Percentiles rank a stretch among this genome's conserved stretches.
These are phyloP conservation scores for Scheffersomyces lignosus DNA, from an alignment of 805 yeast species.

Conservation along the genomic window DNA sequence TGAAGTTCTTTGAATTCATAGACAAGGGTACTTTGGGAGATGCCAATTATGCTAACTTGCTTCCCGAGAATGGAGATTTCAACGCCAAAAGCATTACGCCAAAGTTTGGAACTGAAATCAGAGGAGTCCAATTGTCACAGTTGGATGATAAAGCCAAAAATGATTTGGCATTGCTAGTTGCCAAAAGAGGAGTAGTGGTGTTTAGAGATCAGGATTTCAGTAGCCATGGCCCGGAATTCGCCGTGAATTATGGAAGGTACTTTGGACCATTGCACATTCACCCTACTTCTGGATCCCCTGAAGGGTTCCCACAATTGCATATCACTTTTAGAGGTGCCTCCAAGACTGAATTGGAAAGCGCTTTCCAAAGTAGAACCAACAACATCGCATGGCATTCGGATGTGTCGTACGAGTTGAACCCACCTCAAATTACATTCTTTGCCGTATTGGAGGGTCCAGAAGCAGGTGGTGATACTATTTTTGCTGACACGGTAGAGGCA, in stretches of 20 bases:
- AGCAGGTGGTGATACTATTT: conserved; percentile 78
- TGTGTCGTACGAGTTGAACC: conserved; percentile 70
- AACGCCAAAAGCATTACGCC: conserved; percentile 26
- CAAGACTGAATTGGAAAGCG: conserved; percentile 35
- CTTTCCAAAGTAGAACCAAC: conserved; percentile 34
- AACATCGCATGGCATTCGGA: conserved; percentile 68
- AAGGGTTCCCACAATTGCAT: conserved; percentile 62
- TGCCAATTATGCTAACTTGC: conserved; percentile 18
- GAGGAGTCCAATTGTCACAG: conserved; percentile 26
- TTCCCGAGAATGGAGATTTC: conserved; percentile 14
- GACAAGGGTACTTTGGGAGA: conserved; percentile 32
- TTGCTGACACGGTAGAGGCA: conserved; percentile 70
- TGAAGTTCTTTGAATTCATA: conserved; percentile 23
- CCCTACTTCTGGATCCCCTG: conserved; percentile 72
- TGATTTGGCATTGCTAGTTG: conserved; percentile 32
- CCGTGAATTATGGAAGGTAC: conserved; percentile 56
- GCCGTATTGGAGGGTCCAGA: conserved; percentile 58
- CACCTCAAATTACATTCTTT: conserved; percentile 71
- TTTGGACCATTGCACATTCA: conserved; percentile 74
- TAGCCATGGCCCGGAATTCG: conserved; percentile 44
- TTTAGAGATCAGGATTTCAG: conserved; percentile 34
- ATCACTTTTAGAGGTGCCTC: conserved; percentile 55
- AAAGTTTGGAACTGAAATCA: conserved; percentile 30
- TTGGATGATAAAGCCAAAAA: conserved; percentile 27
- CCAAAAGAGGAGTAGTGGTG: conserved; percentile 35